Evolutionary conservation across 768 basidiomycete genomes (phyloP).

Genomic region (Naganishia vaughanmartiniae): DNA sequence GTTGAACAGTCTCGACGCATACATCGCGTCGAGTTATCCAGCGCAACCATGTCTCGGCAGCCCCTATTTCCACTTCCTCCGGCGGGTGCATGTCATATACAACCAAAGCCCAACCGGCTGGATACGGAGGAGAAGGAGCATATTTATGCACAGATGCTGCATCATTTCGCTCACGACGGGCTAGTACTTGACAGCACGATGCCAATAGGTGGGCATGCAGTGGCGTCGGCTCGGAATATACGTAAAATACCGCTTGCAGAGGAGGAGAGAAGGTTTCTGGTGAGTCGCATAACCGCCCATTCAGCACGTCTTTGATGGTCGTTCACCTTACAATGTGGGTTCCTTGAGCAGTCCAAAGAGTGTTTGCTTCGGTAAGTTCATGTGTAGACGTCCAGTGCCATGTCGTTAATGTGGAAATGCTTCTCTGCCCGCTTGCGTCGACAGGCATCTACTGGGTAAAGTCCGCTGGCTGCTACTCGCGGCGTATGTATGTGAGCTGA

Average conservation of each 20-base stretch:
- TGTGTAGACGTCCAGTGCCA: too few relatives aligned
- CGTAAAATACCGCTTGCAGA: constrained; percentile 5
- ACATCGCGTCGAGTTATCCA: not conserved
- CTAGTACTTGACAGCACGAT: constrained; percentile 1
- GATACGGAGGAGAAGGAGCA: constrained; percentile 12
- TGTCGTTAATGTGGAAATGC: not conserved
- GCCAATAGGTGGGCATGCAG: not conserved
- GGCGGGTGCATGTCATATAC: not conserved
- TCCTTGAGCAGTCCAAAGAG: constrained; percentile 16
- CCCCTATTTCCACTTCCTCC: constrained; percentile 24
- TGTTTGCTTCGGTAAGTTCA: constrained; percentile 20
- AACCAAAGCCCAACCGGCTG: constrained; percentile 25
- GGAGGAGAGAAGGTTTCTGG: constrained; percentile 27
- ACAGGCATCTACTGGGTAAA: not conserved
- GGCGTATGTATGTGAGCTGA: not conserved
- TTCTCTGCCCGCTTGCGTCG: too few relatives aligned
- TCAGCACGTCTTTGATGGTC: not conserved
- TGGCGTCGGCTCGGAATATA: not conserved
- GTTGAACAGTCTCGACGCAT: not conserved
- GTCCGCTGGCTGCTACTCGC: not conserved
- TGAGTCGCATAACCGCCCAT: not conserved
- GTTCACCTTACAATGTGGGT: not conserved
- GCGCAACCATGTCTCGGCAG: not conserved
- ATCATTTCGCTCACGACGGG: constrained; percentile 15
- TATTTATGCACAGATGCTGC: constrained; percentile 10